Percentiles rank a stretch among this genome's conserved stretches.
Conservation (phyloP, 2,329 filamentous ascomycete genomes). For the Talaromyces sp. region DNA sequence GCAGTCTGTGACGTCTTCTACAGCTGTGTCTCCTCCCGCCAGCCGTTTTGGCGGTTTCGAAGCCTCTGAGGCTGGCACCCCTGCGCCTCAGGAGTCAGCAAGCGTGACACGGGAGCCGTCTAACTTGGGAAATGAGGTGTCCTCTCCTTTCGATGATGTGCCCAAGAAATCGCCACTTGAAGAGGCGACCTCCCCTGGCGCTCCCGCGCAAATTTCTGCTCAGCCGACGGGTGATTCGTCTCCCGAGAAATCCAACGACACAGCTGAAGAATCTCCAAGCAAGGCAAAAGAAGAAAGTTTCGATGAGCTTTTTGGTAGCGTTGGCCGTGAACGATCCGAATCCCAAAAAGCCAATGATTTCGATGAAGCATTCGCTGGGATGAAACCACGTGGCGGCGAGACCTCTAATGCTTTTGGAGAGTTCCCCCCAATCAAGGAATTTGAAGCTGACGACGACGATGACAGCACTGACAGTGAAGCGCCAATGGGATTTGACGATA, state of each 20-base stretch:
- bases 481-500: slow-evolving; percentile 73
- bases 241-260: slow-evolving; percentile 5
- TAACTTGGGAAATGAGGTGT: neutral
- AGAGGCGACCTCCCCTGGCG: slow-evolving; percentile 7
- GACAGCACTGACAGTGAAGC: slow-evolving; percentile 66
- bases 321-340: slow-evolving; percentile 37
- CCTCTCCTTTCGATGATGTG: slow-evolving; percentile 30
- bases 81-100: slow-evolving; percentile 18
- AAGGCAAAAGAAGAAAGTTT: slow-evolving; percentile 35
- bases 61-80: slow-evolving; percentile 32
- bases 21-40: slow-evolving; percentile 63
- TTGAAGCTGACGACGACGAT: slow-evolving; percentile 62
- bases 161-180: slow-evolving; percentile 10
- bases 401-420: slow-evolving; percentile 51
- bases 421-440: slow-evolving; percentile 88
- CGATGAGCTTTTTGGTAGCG: slow-evolving; percentile 41
- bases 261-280: slow-evolving; percentile 17
- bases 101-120: neutral
- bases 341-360: slow-evolving; percentile 44
- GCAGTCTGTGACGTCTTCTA: slow-evolving; percentile 70
- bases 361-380: slow-evolving; percentile 41
- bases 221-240: slow-evolving; percentile 48
- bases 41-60: slow-evolving; percentile 54
- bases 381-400: slow-evolving; percentile 43
- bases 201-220: slow-evolving; percentile 12